Evolutionary conservation across 225 moss, liverwort and hornwort genomes (phyloP).

Genomic region (Climacium dendroides): DNA sequence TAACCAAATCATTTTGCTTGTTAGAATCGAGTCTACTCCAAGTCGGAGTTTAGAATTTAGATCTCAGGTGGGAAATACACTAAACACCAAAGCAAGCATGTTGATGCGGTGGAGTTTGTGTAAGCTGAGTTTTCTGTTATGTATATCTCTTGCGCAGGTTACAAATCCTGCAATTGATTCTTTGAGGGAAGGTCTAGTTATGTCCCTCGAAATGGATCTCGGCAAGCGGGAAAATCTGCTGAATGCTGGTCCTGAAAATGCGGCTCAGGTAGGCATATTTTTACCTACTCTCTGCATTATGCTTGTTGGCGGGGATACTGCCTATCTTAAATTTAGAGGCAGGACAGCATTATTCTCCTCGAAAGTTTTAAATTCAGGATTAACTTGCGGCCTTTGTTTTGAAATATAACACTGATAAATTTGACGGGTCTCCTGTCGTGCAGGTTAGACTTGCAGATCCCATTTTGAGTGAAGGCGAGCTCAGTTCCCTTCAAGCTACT

Average conservation of each 20-base stretch:
- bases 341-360: neutral
- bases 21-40: neutral
- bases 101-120: neutral
- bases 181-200: conserved; percentile 84
- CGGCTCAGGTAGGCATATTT: conserved; percentile 46
- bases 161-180: conserved; percentile 98
- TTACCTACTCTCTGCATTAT: neutral
- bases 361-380: neutral
- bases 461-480: conserved; percentile 75
- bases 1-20: neutral
- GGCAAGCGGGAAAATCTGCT: conserved; percentile 79
- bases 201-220: conserved; percentile 87
- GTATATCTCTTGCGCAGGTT: conserved; percentile 33
- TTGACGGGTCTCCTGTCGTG: neutral
- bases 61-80: neutral
- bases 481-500: conserved; percentile 43
- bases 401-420: neutral
- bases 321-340: neutral
- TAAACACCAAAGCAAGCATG: neutral
- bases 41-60: neutral
- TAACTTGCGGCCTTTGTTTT: neutral
- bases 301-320: neutral
- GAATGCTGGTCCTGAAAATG: conserved; percentile 61
- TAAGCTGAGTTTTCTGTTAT: neutral
- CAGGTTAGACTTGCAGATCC: conserved; percentile 69